Percentiles rank a stretch among this genome's conserved stretches.
phyloP scores from a whole-genome alignment of 208 protist genomes.

The Dictyostelium gargantuum region DNA sequence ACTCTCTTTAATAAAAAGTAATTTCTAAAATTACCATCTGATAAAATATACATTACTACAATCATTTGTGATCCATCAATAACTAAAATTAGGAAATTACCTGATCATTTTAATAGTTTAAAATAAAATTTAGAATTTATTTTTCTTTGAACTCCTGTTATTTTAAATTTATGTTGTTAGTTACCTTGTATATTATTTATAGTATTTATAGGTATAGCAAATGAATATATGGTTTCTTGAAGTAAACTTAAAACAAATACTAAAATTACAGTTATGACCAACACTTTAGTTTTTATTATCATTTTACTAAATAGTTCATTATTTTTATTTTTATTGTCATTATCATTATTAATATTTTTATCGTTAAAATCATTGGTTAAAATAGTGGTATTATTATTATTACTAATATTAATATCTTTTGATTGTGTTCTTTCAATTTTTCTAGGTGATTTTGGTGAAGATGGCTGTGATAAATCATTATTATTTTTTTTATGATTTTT shows the following conservation, averaged over 20 bases:
- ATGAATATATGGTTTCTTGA: not conserved
- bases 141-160: too few relatives aligned
- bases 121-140: not conserved
- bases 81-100: not conserved
- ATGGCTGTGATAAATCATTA: too few relatives aligned
- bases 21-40: not conserved
- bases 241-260: not conserved
- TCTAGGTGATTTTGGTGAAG: not conserved
- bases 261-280: not conserved
- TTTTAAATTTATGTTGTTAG: too few relatives aligned
- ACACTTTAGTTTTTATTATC: not conserved
- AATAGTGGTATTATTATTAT: too few relatives aligned
- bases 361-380: too few relatives aligned
- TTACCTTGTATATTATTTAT: not conserved
- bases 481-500: not conserved
- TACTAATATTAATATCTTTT: too few relatives aligned
- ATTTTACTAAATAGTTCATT: not conserved
- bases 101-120: not conserved
- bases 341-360: too few relatives aligned
- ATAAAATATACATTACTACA: not conserved
- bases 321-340: too few relatives aligned
- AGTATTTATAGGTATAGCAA: too few relatives aligned
- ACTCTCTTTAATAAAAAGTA: not conserved
- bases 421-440: too few relatives aligned
- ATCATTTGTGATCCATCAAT: not conserved